Evolutionary conservation across 495 filamentous ascomycete species (phyloP).

Genomic region (Penicillium paradoxum): DNA sequence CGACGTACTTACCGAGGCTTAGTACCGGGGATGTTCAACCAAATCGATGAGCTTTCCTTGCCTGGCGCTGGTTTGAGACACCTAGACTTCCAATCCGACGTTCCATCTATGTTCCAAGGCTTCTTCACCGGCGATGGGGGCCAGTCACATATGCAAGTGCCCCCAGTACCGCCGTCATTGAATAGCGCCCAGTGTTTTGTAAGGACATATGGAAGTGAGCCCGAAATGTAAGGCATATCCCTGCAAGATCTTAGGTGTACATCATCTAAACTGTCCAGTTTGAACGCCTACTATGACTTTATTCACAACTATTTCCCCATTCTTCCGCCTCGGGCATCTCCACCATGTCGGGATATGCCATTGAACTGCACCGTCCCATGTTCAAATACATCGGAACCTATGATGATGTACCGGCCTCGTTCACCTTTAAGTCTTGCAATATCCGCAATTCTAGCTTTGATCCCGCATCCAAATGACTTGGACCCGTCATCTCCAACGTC

Average conservation of each 20-base stretch:
- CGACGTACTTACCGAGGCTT: slow-evolving; percentile 11
- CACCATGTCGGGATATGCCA: slow-evolving; percentile 41
- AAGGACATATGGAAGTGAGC: slow-evolving; percentile 40
- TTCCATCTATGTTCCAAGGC: slow-evolving; percentile 35
- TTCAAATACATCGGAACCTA: slow-evolving; percentile 37
- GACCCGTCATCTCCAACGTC: slow-evolving; percentile 43
- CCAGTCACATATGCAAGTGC: slow-evolving; percentile 28
- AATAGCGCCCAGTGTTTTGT: slow-evolving; percentile 27
- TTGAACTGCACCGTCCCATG: slow-evolving; percentile 39
- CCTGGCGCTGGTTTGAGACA: slow-evolving; percentile 41
- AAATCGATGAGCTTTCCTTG: slow-evolving; percentile 42
- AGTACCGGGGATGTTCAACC: slow-evolving; percentile 37
- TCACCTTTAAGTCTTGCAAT: slow-evolving; percentile 53
- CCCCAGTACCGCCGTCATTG: slow-evolving; percentile 29
- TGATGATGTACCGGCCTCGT: slow-evolving; percentile 41
- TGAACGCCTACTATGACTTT: slow-evolving; percentile 58
- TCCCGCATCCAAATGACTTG: slow-evolving; percentile 49
- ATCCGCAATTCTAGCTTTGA: slow-evolving; percentile 50
- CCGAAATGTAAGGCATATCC: slow-evolving; percentile 33
- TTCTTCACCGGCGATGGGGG: slow-evolving; percentile 28
- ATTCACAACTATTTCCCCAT: slow-evolving; percentile 58
- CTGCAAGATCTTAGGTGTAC: neutral
- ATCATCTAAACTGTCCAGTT: slow-evolving; percentile 32
- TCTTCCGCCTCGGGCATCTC: slow-evolving; percentile 47
- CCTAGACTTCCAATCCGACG: slow-evolving; percentile 36